Conservation (phyloP, 352 stramenopile species). For the Phytophthora syringae region DNA sequence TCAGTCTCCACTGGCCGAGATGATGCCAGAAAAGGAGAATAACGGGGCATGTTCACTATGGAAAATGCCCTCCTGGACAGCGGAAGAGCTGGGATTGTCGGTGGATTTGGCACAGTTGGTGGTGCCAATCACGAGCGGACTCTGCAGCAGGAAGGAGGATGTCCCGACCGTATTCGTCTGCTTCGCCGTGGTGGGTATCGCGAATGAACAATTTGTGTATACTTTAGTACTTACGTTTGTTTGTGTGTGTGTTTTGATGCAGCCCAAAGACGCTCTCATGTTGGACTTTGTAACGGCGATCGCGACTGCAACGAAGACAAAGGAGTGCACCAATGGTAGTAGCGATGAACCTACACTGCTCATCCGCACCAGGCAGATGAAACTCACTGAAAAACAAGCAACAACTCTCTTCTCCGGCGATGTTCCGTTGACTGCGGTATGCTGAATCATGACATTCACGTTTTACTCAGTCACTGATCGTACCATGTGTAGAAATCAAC, state of each 20-base stretch:
- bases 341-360: constrained; percentile 28
- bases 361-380: constrained; percentile 59
- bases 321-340: background rate
- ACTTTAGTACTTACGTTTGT: too few relatives aligned
- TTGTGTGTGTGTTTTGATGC: too few relatives aligned
- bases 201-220: too few relatives aligned
- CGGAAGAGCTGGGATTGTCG: constrained; percentile 54
- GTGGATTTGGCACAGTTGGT: constrained; percentile 47
- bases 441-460: background rate
- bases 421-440: constrained; percentile 20
- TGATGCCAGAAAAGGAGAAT: constrained; percentile 33
- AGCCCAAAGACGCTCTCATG: constrained; percentile 55
- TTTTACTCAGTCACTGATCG: background rate
- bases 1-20: constrained; percentile 42
- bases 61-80: constrained; percentile 53
- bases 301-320: constrained; percentile 21
- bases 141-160: constrained; percentile 37
- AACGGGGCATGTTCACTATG: constrained; percentile 46
- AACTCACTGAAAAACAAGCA: constrained; percentile 46
- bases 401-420: constrained; percentile 40
- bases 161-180: constrained; percentile 43
- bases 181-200: constrained; percentile 41
- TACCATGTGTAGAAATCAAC: constrained; percentile 48
- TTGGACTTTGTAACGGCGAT: constrained; percentile 54
- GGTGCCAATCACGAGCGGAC: constrained; percentile 57